These are phyloP conservation scores for Volutella citrinella DNA, from an alignment of 2,329 filamentous ascomycete genomes.

Conservation along the genomic window DNA sequence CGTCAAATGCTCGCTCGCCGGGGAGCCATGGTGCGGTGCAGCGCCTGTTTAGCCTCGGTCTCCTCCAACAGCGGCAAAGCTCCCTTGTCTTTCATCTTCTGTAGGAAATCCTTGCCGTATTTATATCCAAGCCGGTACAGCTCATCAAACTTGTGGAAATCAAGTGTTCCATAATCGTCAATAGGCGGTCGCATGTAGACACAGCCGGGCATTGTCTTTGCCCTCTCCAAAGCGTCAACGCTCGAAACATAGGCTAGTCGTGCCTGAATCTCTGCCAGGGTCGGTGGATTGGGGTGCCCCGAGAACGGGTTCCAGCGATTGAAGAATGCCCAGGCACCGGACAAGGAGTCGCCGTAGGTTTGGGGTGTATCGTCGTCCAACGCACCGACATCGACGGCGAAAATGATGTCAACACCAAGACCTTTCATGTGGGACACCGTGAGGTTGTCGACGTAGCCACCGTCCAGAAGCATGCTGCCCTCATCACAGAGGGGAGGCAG, in stretches of 20 bases:
- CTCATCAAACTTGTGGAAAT: slow-evolving; percentile 97
- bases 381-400: slow-evolving; percentile 91
- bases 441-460: slow-evolving; percentile 95
- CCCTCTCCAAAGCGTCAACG: slow-evolving; percentile 89
- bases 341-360: slow-evolving; percentile 88
- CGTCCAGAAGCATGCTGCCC: slow-evolving; percentile 93
- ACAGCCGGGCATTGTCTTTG: slow-evolving; percentile 87
- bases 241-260: slow-evolving; percentile 92
- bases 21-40: slow-evolving; percentile 77
- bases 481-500: slow-evolving; percentile 94
- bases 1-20: slow-evolving; percentile 66
- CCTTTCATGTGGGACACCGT: slow-evolving; percentile 97
- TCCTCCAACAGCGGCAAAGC: slow-evolving; percentile 68
- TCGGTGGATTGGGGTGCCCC: slow-evolving; percentile 83
- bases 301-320: slow-evolving; percentile 99
- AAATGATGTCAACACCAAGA: slow-evolving; percentile 88
- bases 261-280: slow-evolving; percentile 92
- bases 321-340: slow-evolving; percentile 89
- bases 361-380: slow-evolving; percentile 92
- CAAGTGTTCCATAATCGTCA: slow-evolving; percentile 87
- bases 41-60: slow-evolving; percentile 72
- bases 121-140: slow-evolving; percentile 87
- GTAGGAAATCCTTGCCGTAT: slow-evolving; percentile 79
- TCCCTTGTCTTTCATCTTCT: slow-evolving; percentile 73
- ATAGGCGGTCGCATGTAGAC: slow-evolving; percentile 96